These are phyloP conservation scores for Penicillium silybi DNA, from an alignment of 495 filamentous ascomycete genomes.

Conservation along the genomic window DNA sequence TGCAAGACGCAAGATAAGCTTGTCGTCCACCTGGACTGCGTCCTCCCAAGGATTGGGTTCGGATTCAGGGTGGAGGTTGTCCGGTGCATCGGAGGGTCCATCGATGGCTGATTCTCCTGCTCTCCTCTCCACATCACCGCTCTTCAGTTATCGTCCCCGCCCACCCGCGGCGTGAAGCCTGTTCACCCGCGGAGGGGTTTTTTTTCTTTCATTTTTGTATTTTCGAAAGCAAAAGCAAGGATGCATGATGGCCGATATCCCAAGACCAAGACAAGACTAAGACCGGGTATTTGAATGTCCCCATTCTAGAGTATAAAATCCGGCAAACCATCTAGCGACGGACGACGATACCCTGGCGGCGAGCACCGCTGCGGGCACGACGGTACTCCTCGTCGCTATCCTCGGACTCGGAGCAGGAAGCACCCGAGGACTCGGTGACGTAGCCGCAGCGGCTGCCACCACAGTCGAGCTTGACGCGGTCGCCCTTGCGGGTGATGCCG, in stretches of 20 bases:
- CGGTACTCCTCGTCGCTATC: conserved; percentile 61
- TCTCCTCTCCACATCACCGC: conserved; percentile 4
- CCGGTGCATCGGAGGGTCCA: conserved; percentile 12
- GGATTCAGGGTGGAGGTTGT: conserved; percentile 16
- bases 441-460: conserved; percentile 82
- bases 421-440: conserved; percentile 54
- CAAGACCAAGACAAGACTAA: conserved; percentile 12
- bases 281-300: background rate
- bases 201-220: conserved; percentile 21
- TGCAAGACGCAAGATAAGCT: conserved; percentile 19
- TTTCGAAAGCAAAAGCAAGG: conserved; percentile 18
- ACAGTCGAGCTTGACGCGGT: conserved; percentile 91
- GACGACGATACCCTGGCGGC: conserved; percentile 77
- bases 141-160: conserved; percentile 20
- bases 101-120: conserved; percentile 15
- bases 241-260: conserved; percentile 15
- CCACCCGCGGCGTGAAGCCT: conserved; percentile 19
- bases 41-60: background rate
- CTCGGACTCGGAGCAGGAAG: conserved; percentile 47
- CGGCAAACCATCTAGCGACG: conserved; percentile 35
- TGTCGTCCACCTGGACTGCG: conserved; percentile 18
- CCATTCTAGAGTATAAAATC: background rate
- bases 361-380: conserved; percentile 44
- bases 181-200: conserved; percentile 23
- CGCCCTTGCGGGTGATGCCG: conserved; percentile 88